A percentile compares a stretch with the other conserved stretches of the same genome.
These are phyloP conservation scores for Fusarium proliferatum DNA, from an alignment of 2,329 filamentous ascomycete genomes.

Conservation along the genomic window DNA sequence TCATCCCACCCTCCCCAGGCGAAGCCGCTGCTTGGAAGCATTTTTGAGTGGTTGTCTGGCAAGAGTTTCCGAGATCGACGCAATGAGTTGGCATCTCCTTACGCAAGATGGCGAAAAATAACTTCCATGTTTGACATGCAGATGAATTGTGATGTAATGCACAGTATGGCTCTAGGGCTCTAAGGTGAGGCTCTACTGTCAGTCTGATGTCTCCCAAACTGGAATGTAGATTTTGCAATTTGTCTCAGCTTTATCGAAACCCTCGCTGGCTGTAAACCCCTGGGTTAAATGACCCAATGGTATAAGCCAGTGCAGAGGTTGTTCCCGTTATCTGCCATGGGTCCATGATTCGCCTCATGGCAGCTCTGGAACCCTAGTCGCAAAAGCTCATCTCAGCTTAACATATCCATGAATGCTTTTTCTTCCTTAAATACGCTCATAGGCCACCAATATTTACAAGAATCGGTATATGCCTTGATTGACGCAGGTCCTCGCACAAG, in stretches of 20 bases:
- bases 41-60: conserved; percentile 25
- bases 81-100: conserved; percentile 41
- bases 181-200: conserved; percentile 4
- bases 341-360: conserved; percentile 8
- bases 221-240: conserved; percentile 13
- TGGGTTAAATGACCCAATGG: neutral
- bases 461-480: neutral
- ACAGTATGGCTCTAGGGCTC: neutral
- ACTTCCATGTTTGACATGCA: conserved; percentile 4
- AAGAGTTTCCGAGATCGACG: conserved; percentile 30
- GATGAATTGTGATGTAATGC: neutral
- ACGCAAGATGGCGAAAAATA: conserved; percentile 20
- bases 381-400: neutral
- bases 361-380: conserved; percentile 21
- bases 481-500: neutral
- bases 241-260: conserved; percentile 1
- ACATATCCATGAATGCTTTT: neutral
- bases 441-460: conserved; percentile 17
- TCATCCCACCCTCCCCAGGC: conserved; percentile 32
- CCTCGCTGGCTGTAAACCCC: neutral
- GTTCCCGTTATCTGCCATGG: conserved; percentile 4
- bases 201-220: neutral
- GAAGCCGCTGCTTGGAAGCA: conserved; percentile 20
- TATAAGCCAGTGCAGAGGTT: conserved; percentile 8
- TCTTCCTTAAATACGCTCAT: neutral